A percentile compares a stretch with the other conserved stretches of the same genome.
phyloP scores from a whole-genome alignment of 768 basidiomycete species.

The Myochromella boudieri region DNA sequence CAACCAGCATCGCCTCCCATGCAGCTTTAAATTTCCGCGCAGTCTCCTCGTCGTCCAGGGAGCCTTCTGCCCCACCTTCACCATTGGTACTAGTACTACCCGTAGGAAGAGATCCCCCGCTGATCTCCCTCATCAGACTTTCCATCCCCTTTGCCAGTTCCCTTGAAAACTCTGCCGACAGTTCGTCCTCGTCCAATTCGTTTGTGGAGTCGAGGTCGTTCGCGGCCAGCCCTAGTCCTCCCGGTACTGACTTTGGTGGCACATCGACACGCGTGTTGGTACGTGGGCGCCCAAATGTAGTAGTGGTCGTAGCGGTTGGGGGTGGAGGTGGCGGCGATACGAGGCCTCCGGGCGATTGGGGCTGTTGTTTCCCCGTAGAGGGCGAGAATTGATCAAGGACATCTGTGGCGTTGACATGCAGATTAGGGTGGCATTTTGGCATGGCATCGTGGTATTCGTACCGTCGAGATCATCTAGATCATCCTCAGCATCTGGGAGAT shows the following conservation, averaged over 20 bases:
- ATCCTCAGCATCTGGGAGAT: conserved; percentile 35
- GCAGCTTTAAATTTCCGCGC: conserved; percentile 50
- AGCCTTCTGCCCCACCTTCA: conserved; percentile 22
- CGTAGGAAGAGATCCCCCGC: conserved; percentile 25
- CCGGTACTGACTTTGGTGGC: conserved; percentile 36
- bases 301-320: conserved; percentile 26
- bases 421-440: neutral
- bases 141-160: conserved; percentile 54
- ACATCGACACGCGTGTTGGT: conserved; percentile 50
- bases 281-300: conserved; percentile 36
- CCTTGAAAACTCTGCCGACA: conserved; percentile 42
- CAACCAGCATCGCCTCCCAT: conserved; percentile 72
- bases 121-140: conserved; percentile 45
- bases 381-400: conserved; percentile 45
- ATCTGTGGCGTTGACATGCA: conserved; percentile 26
- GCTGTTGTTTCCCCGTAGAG: conserved; percentile 2
- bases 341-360: conserved; percentile 12
- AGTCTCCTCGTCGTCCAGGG: conserved; percentile 30
- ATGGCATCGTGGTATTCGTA: conserved; percentile 15
- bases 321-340: conserved; percentile 31
- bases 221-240: conserved; percentile 22
- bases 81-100: conserved; percentile 13
- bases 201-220: conserved; percentile 26
- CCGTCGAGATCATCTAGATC: conserved; percentile 73
- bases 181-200: conserved; percentile 38